Percentiles rank a stretch among this genome's conserved stretches.
Evolutionary conservation across 495 filamentous ascomycete genomes (phyloP).

Genomic region (Neurospora sp.): DNA sequence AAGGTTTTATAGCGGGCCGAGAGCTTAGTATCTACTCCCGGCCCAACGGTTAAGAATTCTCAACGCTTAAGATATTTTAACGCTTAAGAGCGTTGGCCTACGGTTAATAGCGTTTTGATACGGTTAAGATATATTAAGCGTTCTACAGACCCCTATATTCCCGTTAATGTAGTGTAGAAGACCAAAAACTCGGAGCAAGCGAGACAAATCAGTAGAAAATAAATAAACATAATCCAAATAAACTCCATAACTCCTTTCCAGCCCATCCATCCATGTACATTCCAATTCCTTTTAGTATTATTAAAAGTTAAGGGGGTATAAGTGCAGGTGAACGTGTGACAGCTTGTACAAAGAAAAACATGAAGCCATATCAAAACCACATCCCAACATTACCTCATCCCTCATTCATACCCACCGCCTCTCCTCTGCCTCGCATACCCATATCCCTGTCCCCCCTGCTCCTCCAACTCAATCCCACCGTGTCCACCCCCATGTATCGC

Average conservation of each 20-base stretch:
- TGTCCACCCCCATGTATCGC: slow-evolving; percentile 1
- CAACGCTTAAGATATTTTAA: no score
- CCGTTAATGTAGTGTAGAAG: not conserved
- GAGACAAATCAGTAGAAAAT: not conserved
- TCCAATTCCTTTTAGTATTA: not conserved
- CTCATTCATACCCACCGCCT: not conserved
- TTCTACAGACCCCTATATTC: no score
- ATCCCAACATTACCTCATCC: not conserved
- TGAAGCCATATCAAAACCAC: not conserved
- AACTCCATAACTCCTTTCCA: not conserved
- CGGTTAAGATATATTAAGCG: no score
- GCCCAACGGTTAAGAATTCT: no score
- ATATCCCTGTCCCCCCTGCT: not conserved
- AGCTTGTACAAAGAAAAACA: not conserved
- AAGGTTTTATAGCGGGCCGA: no score
- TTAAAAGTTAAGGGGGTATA: not conserved
- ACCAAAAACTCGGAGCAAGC: not conserved
- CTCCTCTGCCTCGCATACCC: not conserved
- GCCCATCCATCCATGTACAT: not conserved
- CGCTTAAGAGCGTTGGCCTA: no score
- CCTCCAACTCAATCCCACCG: not conserved
- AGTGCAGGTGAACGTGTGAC: not conserved
- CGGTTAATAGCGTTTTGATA: no score
- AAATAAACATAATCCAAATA: not conserved
- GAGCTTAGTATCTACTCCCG: no score